Base-by-base conservation (phyloP, 352 stramenopile genomes). In the Globisporangium splendens region DNA sequence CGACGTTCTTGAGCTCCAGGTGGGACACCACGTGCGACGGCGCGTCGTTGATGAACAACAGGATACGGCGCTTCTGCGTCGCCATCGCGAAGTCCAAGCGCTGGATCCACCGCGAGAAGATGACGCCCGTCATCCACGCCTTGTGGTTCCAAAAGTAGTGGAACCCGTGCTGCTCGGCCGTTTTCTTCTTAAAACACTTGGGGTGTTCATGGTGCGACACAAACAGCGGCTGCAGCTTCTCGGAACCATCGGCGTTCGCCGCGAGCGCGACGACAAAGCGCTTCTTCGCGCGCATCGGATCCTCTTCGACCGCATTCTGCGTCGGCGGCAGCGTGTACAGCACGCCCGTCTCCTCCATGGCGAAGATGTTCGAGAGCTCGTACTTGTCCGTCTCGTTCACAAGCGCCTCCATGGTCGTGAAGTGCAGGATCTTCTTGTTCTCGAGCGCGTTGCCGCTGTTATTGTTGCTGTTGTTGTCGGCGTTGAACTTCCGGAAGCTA, bases 121-220 rank as follows among this genome's bases (percentile, higher is more conserved):
- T 85, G 11, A 92, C 79, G 11, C 83, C 84, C 6, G 82, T 94
- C 75, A 94, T 85, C 80, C 81, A 91, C 15, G 82, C 81, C 58
- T 90, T 91, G 62, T 73, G 73, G 68, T 94, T 94, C 68, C 65
- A 86, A 56, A 89, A 89, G 72, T 94, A 94, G 62, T 92, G 81
- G 31, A 94, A 65, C 15, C 75, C 79, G 54, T 91, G 77, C 68
- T 92, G 77, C 60, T 91, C 82, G 1, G 84, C 76, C n/a, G 68
- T 75, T 38, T 91, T 90, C 44, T 86, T 89, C 3, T 70, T 68
- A 61, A 91, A 94, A 60, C 81, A 91, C 50, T 89, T 82, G 3
- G 84, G 84, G 42, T 86, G 70, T 46, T 90, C 78, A 39, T 86
- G 72, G 52, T 94, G 82, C n/a, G 79, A 89, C 14, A 94, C 77